Evolutionary conservation across 768 basidiomycete species (phyloP).

Genomic region (Daedalea quercina): DNA sequence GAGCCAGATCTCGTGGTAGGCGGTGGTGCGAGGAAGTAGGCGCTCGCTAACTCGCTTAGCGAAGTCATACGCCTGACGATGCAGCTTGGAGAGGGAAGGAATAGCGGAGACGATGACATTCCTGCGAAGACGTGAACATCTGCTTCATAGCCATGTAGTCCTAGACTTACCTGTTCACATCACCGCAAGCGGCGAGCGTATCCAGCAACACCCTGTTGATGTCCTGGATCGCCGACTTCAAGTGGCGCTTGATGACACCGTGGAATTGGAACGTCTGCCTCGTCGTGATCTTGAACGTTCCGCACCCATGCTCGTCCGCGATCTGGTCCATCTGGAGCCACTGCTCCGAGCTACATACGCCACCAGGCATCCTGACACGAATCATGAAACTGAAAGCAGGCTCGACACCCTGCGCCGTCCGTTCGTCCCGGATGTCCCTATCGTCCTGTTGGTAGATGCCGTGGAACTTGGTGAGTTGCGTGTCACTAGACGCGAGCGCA

Average conservation of each 20-base stretch:
- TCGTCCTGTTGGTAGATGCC: conserved; percentile 97
- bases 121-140: conserved; percentile 30
- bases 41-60: conserved; percentile 78
- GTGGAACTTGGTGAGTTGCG: conserved; percentile 96
- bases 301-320: conserved; percentile 89
- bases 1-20: conserved; percentile 99
- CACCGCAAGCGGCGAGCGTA: conserved; percentile 96
- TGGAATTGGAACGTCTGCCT: conserved; percentile 99
- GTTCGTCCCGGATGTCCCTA: conserved; percentile 95
- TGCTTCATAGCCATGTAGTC: not conserved
- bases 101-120: conserved; percentile 91
- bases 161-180: conserved; percentile 76
- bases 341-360: conserved; percentile 86
- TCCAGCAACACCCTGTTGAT: conserved; percentile 90
- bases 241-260: conserved; percentile 93
- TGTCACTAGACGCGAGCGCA: conserved; percentile 85
- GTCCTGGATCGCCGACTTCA: conserved; percentile 94
- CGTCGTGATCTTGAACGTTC: conserved; percentile 96
- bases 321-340: conserved; percentile 97
- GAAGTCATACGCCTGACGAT: conserved; percentile 78
- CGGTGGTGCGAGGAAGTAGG: conserved; percentile 83
- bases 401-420: conserved; percentile 86
- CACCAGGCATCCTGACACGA: conserved; percentile 92
- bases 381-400: conserved; percentile 99
- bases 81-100: conserved; percentile 82